Conservation (phyloP, 1,284 basidiomycete genomes). For the Cronartium ribicola region DNA sequence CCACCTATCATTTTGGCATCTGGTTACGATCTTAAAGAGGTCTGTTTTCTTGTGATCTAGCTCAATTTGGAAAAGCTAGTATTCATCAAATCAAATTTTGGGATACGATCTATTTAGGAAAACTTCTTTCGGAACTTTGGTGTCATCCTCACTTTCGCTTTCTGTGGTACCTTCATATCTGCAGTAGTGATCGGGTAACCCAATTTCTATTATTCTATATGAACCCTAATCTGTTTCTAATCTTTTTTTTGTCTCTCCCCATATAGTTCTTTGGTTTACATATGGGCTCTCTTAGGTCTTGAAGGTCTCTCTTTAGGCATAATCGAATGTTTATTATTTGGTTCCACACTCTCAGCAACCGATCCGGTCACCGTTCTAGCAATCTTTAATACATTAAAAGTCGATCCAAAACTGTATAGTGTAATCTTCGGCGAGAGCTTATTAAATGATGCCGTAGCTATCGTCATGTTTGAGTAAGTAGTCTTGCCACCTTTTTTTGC, state of each 20-base stretch:
- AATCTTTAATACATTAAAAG: constrained; percentile 98
- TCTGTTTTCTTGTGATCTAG: constrained; percentile 50
- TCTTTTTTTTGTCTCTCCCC: constrained; percentile 46
- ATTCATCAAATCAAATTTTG: no score
- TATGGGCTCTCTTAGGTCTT: constrained; percentile 86
- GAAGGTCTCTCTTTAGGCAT: constrained; percentile 74
- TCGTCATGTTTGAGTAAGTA: constrained; percentile 99
- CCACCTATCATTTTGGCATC: constrained; percentile 98
- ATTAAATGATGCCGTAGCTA: constrained; percentile 97
- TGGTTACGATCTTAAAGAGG: constrained; percentile 95
- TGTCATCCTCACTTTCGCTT: constrained; percentile 85
- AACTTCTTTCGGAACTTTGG: constrained; percentile 75
- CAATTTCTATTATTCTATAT: constrained; percentile 40
- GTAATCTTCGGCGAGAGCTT: constrained; percentile 98
- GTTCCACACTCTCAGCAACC: constrained; percentile 92
- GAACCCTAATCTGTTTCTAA: constrained; percentile 2
- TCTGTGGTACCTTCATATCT: constrained; percentile 92
- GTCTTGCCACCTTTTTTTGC: neutral
- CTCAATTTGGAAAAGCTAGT: constrained; percentile 22
- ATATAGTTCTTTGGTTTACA: constrained; percentile 81
- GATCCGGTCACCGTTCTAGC: constrained; percentile 97
- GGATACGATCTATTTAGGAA: constrained; percentile 64
- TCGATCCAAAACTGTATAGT: constrained; percentile 94
- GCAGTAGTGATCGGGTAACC: constrained; percentile 90
- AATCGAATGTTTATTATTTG: constrained; percentile 91